Base-by-base conservation (phyloP, 1,284 basidiomycete genomes). In the Moesziomyces globuligerus region DNA sequence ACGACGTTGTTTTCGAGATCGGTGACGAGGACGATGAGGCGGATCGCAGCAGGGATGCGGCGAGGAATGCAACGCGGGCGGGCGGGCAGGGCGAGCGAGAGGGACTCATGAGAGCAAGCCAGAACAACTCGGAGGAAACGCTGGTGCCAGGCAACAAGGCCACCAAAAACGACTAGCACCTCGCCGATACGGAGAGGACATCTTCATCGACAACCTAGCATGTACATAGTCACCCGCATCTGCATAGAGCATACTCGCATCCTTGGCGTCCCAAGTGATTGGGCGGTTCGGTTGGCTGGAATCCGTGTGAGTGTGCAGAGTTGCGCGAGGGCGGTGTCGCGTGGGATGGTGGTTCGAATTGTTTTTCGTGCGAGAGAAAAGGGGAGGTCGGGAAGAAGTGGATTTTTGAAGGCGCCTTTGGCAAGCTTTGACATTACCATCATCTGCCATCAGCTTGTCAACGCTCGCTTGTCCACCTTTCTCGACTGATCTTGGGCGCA, bases 1-100 rank as follows among this genome's bases (percentile, higher is more conserved):
- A 62, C 13, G 74, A 74, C 18, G 62, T 76, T 32, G 74, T 79
- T 21, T 79, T 79, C 38, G 72, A 74, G 55, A 72, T 78, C 25
- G 74, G 68, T 2, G 74, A 76, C 39, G 72, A 72, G 29, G 72
- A 71, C 9, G 76, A 78, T 9, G 69, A 75, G 18, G 64, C 51
- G 17, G 66, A 70, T 47, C 56, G 52, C 32, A 52, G 62, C 29
- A 43, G 38, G 41, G 56, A 32, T 26, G 24, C 26, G 10, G 39
- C 15, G 24, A n/a, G 43, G 28, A 38, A 18, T 9, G 50, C 18
- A 9, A 21, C 23, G n/a, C 47, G 18, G 24, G 34, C 28, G 17
- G 28, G 15, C 24, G 48, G 39, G 40, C 37, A 25, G 18, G 56
- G 61, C 0, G 68, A 74, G 40, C 50, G 64, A 20, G 39, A 67